phyloP scores from a whole-genome alignment of 2,329 filamentous ascomycete species.

The Ascochyta clinopodiicola region DNA sequence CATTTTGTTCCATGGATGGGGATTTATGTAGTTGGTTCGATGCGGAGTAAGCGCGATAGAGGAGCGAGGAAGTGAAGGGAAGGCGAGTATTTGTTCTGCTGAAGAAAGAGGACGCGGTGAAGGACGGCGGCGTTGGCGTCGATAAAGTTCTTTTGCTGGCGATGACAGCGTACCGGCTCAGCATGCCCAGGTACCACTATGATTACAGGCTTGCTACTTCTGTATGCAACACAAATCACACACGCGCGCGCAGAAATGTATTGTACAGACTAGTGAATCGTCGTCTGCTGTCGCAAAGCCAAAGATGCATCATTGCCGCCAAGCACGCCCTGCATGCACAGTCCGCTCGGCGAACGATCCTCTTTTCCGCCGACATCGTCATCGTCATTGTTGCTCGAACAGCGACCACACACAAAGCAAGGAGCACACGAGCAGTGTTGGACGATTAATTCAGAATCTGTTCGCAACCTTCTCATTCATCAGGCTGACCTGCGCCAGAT shows the following conservation, averaged over 20 bases:
- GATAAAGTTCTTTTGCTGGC: slow-evolving; percentile 40
- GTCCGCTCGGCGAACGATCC: slow-evolving; percentile 22
- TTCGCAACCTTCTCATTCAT: too few relatives aligned
- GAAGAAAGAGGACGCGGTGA: slow-evolving; percentile 16
- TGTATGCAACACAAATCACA: slow-evolving; percentile 7
- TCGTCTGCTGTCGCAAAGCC: slow-evolving; percentile 8
- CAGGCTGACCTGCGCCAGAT: neutral
- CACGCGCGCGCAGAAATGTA: slow-evolving; percentile 8
- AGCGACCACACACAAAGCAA: neutral
- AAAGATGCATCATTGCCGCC: slow-evolving; percentile 14
- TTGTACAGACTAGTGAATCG: slow-evolving; percentile 6
- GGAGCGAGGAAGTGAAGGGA: neutral
- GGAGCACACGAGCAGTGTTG: neutral
- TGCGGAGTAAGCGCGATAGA: slow-evolving; percentile 7
- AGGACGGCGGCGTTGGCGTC: slow-evolving; percentile 18
- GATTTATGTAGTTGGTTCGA: slow-evolving; percentile 7
- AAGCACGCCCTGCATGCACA: slow-evolving; percentile 23
- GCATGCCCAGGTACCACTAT: slow-evolving; percentile 30
- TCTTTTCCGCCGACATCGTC: slow-evolving; percentile 10
- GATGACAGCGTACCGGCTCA: slow-evolving; percentile 39
- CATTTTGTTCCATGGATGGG: slow-evolving; percentile 57
- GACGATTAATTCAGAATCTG: too few relatives aligned
- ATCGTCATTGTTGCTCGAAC: slow-evolving; percentile 2
- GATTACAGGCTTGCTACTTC: slow-evolving; percentile 14
- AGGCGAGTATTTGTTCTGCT: slow-evolving; percentile 9